Evolutionary conservation across 2,329 filamentous ascomycete genomes (phyloP).

Genomic region (Pseudonectria foliicola): DNA sequence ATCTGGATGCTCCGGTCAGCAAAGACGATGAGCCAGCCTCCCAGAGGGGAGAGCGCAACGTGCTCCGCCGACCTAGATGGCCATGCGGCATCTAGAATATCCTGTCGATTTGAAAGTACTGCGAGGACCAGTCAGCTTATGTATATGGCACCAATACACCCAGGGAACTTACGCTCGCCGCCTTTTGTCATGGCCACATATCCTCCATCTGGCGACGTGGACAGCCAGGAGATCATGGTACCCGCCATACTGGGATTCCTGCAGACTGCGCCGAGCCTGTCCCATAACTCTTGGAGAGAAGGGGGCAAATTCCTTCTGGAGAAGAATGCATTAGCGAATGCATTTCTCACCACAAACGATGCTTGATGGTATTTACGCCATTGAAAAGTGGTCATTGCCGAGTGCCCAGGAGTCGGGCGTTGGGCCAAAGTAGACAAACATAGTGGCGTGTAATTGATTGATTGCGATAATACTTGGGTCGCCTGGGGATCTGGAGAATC

Average conservation of each 20-base stretch:
- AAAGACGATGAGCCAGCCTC: conserved; percentile 8
- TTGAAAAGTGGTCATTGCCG: neutral
- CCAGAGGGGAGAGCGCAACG: conserved; percentile 4
- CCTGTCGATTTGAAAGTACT: conserved; percentile 8
- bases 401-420: too few relatives aligned
- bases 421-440: too few relatives aligned
- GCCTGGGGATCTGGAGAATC: too few relatives aligned
- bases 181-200: conserved; percentile 9
- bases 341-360: too few relatives aligned
- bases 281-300: conserved; percentile 7
- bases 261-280: conserved; percentile 4
- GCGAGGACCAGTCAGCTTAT: neutral
- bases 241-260: conserved; percentile 1
- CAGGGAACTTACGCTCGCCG: conserved; percentile 6
- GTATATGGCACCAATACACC: too few relatives aligned
- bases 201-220: conserved; percentile 6
- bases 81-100: conserved; percentile 4
- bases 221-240: conserved; percentile 10
- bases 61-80: conserved; percentile 4
- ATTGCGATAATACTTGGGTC: too few relatives aligned
- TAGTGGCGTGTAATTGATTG: too few relatives aligned
- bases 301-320: conserved; percentile 7
- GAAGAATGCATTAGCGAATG: too few relatives aligned
- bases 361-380: too few relatives aligned
- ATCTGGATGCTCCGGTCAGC: conserved; percentile 9